Conservation (phyloP, 805 yeast species). For the Ascoidea tarda region DNA sequence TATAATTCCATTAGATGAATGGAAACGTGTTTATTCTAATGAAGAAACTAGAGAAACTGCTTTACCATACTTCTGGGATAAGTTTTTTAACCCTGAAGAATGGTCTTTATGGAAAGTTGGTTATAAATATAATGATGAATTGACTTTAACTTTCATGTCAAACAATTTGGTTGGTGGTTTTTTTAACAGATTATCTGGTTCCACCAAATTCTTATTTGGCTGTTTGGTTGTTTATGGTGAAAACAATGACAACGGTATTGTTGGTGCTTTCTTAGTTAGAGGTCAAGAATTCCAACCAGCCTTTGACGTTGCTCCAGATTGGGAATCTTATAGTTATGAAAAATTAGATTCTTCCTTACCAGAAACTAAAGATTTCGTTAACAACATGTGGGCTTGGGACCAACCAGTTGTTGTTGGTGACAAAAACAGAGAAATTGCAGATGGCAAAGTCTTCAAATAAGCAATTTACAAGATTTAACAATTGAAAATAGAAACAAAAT, state of each 20-base stretch:
- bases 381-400: constrained; percentile 98
- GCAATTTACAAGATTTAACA: too few species aligned
- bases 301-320: constrained; percentile 97
- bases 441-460: constrained; percentile 93
- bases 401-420: constrained; percentile 77
- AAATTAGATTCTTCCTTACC: constrained; percentile 70
- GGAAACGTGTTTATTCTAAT: constrained; percentile 95
- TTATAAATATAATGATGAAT: constrained; percentile 96
- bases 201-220: constrained; percentile 92
- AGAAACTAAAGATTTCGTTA: constrained; percentile 66
- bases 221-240: constrained; percentile 92
- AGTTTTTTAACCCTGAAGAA: constrained; percentile 79
- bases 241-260: constrained; percentile 95
- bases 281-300: constrained; percentile 90
- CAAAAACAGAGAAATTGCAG: constrained; percentile 76
- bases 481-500: too few species aligned
- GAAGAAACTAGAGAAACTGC: constrained; percentile 92
- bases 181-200: constrained; percentile 87
- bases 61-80: constrained; percentile 94
- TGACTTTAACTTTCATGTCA: constrained; percentile 95
- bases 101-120: constrained; percentile 93
- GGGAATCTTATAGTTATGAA: constrained; percentile 84
- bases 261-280: constrained; percentile 90
- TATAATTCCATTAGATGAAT: constrained; percentile 64
- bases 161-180: constrained; percentile 97